Evolutionary conservation across 148 eudicot species (phyloP).

Genomic region (Drosera capensis): DNA sequence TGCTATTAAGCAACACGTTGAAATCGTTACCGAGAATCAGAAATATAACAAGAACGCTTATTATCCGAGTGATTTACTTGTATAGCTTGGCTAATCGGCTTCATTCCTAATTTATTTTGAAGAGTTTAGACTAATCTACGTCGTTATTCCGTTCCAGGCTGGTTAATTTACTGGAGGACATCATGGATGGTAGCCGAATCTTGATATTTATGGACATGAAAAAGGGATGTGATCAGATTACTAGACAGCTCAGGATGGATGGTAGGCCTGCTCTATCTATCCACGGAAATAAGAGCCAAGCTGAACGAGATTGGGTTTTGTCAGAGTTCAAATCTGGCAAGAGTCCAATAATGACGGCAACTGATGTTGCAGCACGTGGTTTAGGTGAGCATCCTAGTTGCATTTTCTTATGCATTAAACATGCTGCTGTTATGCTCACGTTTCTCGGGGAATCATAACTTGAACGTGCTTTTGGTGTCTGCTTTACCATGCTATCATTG

Average conservation of each 20-base stretch:
- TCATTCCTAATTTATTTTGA: not conserved
- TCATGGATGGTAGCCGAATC: constrained; percentile 96
- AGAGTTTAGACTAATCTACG: not conserved
- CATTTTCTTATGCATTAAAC: no score
- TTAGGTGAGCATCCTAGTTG: constrained; percentile 62
- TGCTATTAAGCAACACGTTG: constrained; percentile 85
- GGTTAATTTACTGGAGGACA: constrained; percentile 91
- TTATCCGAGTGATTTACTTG: not conserved
- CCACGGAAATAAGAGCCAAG: constrained; percentile 98
- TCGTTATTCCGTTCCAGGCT: constrained; percentile 26
- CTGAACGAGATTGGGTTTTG: constrained; percentile 98
- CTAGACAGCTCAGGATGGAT: constrained; percentile 93
- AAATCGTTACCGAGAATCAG: constrained; percentile 75
- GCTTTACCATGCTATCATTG: not conserved
- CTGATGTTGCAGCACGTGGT: constrained; percentile 99
- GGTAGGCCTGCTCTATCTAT: constrained; percentile 99
- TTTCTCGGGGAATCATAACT: no score
- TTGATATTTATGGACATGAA: constrained; percentile 94
- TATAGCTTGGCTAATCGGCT: no score
- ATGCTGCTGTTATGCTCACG: not conserved
- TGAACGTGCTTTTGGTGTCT: no score
- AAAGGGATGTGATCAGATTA: constrained; percentile 90
- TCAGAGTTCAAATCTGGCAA: constrained; percentile 94
- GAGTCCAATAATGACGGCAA: constrained; percentile 97
- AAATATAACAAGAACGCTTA: constrained; percentile 76